phyloP scores from a whole-genome alignment of 2,329 filamentous ascomycete species.

The Cercospora sp. region DNA sequence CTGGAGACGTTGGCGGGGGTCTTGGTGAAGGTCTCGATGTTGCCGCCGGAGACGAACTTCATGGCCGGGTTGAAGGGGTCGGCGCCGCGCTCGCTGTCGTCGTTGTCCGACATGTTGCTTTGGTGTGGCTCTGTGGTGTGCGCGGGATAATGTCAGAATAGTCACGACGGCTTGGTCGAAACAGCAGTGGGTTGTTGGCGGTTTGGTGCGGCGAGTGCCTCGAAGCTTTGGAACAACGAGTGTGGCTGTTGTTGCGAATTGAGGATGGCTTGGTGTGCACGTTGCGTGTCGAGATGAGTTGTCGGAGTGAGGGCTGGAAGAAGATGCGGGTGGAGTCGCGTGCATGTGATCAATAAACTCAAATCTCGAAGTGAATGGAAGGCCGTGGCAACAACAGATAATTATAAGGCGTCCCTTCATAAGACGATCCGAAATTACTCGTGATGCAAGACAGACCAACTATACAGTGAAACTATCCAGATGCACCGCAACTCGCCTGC shows the following conservation, averaged over 20 bases:
- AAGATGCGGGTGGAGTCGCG: background rate
- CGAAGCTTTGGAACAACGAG: background rate
- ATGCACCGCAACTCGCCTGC: background rate
- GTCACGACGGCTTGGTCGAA: background rate
- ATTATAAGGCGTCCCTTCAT: background rate
- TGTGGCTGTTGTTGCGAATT: background rate
- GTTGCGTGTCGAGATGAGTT: background rate
- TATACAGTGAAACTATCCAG: background rate
- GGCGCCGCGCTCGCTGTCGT: constrained; percentile 1
- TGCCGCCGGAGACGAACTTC: constrained; percentile 22
- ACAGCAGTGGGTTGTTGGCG: background rate
- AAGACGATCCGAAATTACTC: background rate
- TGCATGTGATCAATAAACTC: background rate
- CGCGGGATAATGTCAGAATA: background rate
- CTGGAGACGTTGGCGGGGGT: constrained; percentile 26
- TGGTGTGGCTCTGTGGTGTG: background rate
- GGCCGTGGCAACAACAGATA: background rate
- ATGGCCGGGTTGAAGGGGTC: constrained; percentile 16
- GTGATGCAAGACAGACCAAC: background rate
- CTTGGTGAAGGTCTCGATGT: constrained; percentile 22
- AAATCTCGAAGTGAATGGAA: background rate
- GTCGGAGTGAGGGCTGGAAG: background rate
- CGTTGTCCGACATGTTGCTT: background rate
- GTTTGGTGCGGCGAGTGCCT: background rate
- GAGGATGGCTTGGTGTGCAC: background rate